Conservation (phyloP, 2,329 filamentous ascomycete genomes). For the Aspergillus uvarum region DNA sequence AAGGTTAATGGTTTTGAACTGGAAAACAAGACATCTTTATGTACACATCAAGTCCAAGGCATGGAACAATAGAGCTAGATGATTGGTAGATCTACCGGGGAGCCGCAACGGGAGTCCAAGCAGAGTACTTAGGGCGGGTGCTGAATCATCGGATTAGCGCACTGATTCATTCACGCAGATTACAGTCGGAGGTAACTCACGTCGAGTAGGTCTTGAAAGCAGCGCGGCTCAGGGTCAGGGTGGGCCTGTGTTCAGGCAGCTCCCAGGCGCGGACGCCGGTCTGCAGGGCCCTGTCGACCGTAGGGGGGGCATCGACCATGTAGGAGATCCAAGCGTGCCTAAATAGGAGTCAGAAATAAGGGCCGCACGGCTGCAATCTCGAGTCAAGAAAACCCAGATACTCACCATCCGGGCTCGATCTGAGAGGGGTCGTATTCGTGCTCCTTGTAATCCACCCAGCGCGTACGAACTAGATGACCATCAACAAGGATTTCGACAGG, state of each 20-base stretch:
- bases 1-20: conserved; percentile 22
- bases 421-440: conserved; percentile 65
- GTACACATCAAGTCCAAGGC: conserved; percentile 29
- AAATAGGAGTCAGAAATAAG: background rate
- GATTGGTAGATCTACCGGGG: conserved; percentile 30
- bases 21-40: conserved; percentile 36
- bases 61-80: background rate
- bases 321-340: conserved; percentile 98
- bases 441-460: conserved; percentile 97
- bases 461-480: conserved; percentile 69
- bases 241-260: conserved; percentile 68
- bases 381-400: background rate
- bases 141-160: conserved; percentile 17
- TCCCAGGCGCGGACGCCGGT: conserved; percentile 73
- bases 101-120: conserved; percentile 39
- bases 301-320: conserved; percentile 81
- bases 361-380: background rate
- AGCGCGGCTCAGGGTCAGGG: conserved; percentile 70
- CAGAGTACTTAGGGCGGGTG: conserved; percentile 35
- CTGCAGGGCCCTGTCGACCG: conserved; percentile 69
- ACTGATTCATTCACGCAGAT: background rate
- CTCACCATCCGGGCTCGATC: conserved; percentile 84
- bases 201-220: conserved; percentile 95
- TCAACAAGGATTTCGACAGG: conserved; percentile 17
- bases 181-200: conserved; percentile 57